Evolutionary conservation across 345 rosid genomes (phyloP), one percentile per base, ranked within the genome.

Genomic region (Citrus trifoliata): DNA sequence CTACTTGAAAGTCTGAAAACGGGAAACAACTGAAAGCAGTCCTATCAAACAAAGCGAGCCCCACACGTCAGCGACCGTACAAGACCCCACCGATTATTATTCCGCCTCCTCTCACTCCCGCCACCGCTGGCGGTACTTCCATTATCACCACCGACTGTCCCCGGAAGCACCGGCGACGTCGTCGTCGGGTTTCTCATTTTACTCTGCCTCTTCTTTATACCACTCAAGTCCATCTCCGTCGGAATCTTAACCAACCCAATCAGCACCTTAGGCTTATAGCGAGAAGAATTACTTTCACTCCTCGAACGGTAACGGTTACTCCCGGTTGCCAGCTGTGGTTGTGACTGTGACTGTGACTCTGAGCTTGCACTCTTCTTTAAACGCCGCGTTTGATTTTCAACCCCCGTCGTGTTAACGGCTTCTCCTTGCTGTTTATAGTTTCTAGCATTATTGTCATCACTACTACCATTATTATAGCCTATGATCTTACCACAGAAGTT

Each of bases 121-220:
- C 67, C 40, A n/a, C 38, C 9, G 51, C 60, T 4, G 3, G 16
- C 16, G 51, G 1, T 12, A 42, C 51, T 42, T 42, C 51, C 51
- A 12, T 42, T 42, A 2, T 35, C 2, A 25, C 38, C 75, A 40
- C 61, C 71, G 53, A 48, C 35, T 53, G 27, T 38, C 21, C 62
- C 70, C 37, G 79, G 85, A 24, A 83, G 79, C 80, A 85, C 53
- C 13, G 85, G 85, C 21, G 75, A 68, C 24, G 86, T 10, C 51
- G 51, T 42, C 0, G 51, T 42, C 51, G 51, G 86, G 0, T 71
- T 77, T 33, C 73, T 77, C 30, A 70, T 66, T 27, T 80, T 78
- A 22, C 74, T 80, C 81, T 85, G 88, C 69, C 89, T 85, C 78
- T 76, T 83, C 84, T 75, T 85, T 13, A 88, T 78, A 27, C 82